A percentile compares a stretch with the other conserved stretches of the same genome.
Conservation (phyloP, 2,329 filamentous ascomycete genomes). For the Nigrospora sphaerica region DNA sequence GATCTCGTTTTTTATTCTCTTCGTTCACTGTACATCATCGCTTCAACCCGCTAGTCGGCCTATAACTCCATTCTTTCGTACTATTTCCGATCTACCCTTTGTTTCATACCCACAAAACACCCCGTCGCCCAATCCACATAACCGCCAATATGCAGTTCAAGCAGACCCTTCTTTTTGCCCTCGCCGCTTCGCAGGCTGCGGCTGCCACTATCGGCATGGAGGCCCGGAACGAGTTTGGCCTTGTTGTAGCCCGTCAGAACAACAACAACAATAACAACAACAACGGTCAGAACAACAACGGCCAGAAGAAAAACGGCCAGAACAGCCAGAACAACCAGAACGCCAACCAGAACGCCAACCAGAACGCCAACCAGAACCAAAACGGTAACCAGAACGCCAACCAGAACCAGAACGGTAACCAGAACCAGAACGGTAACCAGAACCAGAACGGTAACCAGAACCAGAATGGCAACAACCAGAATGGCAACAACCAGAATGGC, state of each 20-base stretch:
- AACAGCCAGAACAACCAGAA: slow-evolving; percentile 3
- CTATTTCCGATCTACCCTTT: neutral
- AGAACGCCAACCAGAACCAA: neutral
- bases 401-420: neutral
- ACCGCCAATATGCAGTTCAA: slow-evolving; percentile 13
- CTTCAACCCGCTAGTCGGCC: slow-evolving; percentile 1
- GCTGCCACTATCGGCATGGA: slow-evolving; percentile 6
- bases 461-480: slow-evolving; percentile 2
- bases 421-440: neutral
- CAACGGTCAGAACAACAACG: neutral
- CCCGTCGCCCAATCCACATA: neutral
- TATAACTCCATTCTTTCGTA: neutral
- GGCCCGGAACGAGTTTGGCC: slow-evolving; percentile 1
- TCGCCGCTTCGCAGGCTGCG: slow-evolving; percentile 6
- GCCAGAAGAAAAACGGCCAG: neutral
- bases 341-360: slow-evolving; percentile 5
- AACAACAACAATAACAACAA: neutral
- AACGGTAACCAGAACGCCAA: neutral
- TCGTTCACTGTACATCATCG: slow-evolving; percentile 2
- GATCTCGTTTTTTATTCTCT: slow-evolving; percentile 5
- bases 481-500: neutral
- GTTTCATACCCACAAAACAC: neutral
- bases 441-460: neutral
- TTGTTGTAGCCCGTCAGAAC: too few species aligned
- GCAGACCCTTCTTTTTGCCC: slow-evolving; percentile 10